Percentiles rank a stretch among this genome's conserved stretches.
Evolutionary conservation across 2,329 filamentous ascomycete genomes (phyloP).

Genomic region (Colletotrichum scovillei): DNA sequence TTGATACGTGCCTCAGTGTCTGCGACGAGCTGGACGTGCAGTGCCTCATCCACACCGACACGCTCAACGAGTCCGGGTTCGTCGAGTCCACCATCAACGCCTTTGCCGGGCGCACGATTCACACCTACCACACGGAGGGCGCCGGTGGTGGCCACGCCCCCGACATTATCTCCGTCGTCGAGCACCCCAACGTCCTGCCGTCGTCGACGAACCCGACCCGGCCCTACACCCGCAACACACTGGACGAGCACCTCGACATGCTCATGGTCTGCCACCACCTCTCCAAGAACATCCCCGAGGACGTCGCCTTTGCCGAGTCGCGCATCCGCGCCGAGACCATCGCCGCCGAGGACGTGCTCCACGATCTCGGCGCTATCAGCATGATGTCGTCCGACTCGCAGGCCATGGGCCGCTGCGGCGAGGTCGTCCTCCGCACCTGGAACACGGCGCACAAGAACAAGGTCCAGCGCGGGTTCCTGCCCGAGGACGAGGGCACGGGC

Average conservation of each 20-base stretch:
- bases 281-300: slow-evolving; percentile 91
- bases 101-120: slow-evolving; percentile 88
- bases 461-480: slow-evolving; percentile 78
- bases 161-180: slow-evolving; percentile 94
- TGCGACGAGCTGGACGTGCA: slow-evolving; percentile 95
- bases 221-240: slow-evolving; percentile 89
- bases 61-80: slow-evolving; percentile 96
- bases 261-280: slow-evolving; percentile 98
- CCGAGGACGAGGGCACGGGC: slow-evolving; percentile 81
- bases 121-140: slow-evolving; percentile 97
- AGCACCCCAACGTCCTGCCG: slow-evolving; percentile 88
- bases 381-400: slow-evolving; percentile 98
- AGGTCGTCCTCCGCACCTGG: slow-evolving; percentile 94
- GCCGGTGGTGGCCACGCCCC: slow-evolving; percentile 95
- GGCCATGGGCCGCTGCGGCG: slow-evolving; percentile 95
- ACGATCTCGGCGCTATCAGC: slow-evolving; percentile 93
- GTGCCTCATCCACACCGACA: slow-evolving; percentile 95
- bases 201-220: slow-evolving; percentile 93
- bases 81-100: slow-evolving; percentile 91
- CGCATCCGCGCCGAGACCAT: slow-evolving; percentile 97
- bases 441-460: slow-evolving; percentile 99
- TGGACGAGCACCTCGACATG: slow-evolving; percentile 98
- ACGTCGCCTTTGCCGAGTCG: slow-evolving; percentile 93
- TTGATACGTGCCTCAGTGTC: slow-evolving; percentile 85
- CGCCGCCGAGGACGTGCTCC: slow-evolving; percentile 93